phyloP scores from a whole-genome alignment of 148 eudicot genomes.

The Persicaria tinctoria region DNA sequence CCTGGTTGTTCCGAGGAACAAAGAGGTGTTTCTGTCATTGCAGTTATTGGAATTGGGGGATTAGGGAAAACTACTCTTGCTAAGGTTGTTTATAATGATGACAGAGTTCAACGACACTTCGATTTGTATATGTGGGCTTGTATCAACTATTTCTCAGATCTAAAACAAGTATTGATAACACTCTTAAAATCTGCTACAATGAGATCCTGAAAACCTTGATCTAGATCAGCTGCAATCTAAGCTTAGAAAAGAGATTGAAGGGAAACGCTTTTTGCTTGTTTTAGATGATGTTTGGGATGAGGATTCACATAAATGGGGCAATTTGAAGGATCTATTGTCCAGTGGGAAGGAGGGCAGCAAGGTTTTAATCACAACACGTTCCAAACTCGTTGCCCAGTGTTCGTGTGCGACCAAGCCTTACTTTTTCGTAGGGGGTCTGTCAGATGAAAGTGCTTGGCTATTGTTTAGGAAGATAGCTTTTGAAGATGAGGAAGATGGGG shows the following conservation, averaged over 20 bases:
- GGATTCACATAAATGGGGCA: constrained; percentile 16
- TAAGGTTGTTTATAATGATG: constrained; percentile 18
- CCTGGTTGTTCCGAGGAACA: not conserved
- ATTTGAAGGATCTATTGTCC: constrained; percentile 12
- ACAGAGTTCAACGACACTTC: constrained; percentile 11
- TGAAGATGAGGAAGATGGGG: not conserved
- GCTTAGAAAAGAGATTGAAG: constrained; percentile 9
- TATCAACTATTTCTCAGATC: constrained; percentile 14
- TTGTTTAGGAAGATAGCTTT: constrained; percentile 21
- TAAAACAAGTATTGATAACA: constrained; percentile 14
- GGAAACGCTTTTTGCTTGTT: constrained; percentile 15
- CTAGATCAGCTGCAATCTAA: constrained; percentile 6
- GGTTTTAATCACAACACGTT: constrained; percentile 31
- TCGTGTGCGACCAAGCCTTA: not conserved
- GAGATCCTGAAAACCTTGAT: not conserved
- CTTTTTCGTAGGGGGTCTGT: not conserved
- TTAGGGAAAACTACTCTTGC: constrained; percentile 6
- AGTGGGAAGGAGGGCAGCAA: constrained; percentile 16
- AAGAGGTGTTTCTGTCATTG: constrained; percentile 3
- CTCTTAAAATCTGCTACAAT: constrained; percentile 16
- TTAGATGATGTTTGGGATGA: constrained; percentile 32
- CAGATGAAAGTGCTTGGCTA: constrained; percentile 22
- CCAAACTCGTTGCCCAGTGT: constrained; percentile 11
- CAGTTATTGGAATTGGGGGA: constrained; percentile 3
- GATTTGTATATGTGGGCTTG: constrained; percentile 24